Evolutionary conservation across 176 grass and related monocot species (phyloP).

Genomic region (Stipa capillata): DNA sequence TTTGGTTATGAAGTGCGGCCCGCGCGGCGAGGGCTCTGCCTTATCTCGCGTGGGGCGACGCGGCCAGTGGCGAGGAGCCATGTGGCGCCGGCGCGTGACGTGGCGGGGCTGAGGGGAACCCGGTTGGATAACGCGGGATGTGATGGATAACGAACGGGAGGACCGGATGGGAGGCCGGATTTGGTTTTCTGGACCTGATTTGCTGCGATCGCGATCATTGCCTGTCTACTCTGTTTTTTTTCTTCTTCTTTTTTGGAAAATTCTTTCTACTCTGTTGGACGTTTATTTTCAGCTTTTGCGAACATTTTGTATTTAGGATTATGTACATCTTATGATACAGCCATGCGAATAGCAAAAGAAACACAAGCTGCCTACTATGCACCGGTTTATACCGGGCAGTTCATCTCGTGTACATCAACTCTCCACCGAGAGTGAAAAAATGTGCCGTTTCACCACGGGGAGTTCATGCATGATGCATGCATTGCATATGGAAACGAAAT

Average conservation of each 20-base stretch:
- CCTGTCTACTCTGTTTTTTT: neutral
- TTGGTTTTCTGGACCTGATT: neutral
- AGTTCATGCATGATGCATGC: no score
- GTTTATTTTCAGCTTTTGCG: no score
- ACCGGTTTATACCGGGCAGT: no score
- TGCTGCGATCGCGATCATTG: neutral
- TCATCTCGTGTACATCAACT: neutral
- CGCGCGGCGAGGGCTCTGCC: neutral
- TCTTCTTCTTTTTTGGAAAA: no score
- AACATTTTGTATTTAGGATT: no score
- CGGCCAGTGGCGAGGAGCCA: conserved; percentile 16
- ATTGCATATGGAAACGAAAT: no score
- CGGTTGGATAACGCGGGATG: conserved; percentile 19
- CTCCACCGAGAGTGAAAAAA: neutral
- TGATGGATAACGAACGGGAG: conserved; percentile 42
- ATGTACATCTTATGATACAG: no score
- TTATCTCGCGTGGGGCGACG: conserved; percentile 32
- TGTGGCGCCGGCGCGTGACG: conserved; percentile 19
- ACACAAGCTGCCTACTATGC: no score
- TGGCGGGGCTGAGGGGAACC: neutral
- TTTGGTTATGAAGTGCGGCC: conserved; percentile 29
- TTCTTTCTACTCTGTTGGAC: no score
- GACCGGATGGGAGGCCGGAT: neutral
- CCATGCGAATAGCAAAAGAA: no score
- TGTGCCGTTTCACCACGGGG: no score